Evolutionary conservation across 208 protist genomes (phyloP), one percentile per base, ranked within the genome.

Genomic region (Paratrypanosoma confusum): DNA sequence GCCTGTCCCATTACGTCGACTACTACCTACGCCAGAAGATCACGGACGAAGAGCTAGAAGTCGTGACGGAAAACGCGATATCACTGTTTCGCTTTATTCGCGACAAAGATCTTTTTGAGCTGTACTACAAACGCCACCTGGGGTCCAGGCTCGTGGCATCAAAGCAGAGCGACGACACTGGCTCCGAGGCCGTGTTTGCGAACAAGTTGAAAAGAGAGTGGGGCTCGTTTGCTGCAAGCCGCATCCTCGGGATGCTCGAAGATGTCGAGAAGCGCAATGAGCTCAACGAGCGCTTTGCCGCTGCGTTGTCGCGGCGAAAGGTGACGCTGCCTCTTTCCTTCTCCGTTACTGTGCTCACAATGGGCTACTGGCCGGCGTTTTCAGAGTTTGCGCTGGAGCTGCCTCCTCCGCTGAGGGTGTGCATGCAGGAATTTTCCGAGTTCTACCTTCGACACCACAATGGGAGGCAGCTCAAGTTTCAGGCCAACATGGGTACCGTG

Each of bases 371-470:
- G 75, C 78, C 77, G 18, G 53, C 69, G 21, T 76, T 71, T 46
- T 41, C 68, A 11, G 54, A 57, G 16, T 44, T 75, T 18, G 24
- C 36, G 6, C 43, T 84, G 3, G 35, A 31, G 16, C 48, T 85
- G 25, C 71, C 73, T 11, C 41, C 50, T 1, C 34, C 40, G 21
- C 82, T 91, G 75, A 49, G 71, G 21, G 20, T 28, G 33, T 88
- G 75, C 57, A 63, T 57, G 24, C 8, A n/a, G n/a, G 36, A 65
- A 5, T 85, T 91, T 49, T 21, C 47, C 7, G 32, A 68, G 8
- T 77, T 76, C 50, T 91, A 91, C 44, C 39, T 62, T 7, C 47
- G 41, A 11, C 74, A 51, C 24, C 75, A 86, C 58, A 87, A 81
- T 46, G 77, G 75, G 8, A 47, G 82, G n/a, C 66, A 63, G 41